phyloP scores from a whole-genome alignment of 768 basidiomycete species.

The Tricholoma matsutake region DNA sequence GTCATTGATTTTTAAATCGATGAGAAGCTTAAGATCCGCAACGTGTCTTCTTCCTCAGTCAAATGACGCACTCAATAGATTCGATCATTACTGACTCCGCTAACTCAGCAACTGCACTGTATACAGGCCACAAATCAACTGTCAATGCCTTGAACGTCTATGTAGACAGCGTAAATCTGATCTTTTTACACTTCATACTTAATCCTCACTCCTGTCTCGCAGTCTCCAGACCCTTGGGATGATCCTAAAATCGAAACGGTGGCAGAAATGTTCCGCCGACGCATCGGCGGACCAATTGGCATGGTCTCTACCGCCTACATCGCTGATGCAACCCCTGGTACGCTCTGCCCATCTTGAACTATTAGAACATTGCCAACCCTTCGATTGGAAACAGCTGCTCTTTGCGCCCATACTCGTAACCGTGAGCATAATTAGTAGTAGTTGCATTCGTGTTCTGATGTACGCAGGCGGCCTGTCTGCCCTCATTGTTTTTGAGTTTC shows the following conservation, averaged over 20 bases:
- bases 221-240: slow-evolving; percentile 40
- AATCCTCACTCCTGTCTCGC: neutral
- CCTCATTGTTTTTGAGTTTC: slow-evolving; percentile 35
- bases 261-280: slow-evolving; percentile 41
- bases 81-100: slow-evolving; percentile 48
- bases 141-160: slow-evolving; percentile 41
- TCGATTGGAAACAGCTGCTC: slow-evolving; percentile 25
- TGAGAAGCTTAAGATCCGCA: neutral
- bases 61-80: slow-evolving; percentile 48
- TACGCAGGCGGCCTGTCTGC: slow-evolving; percentile 27
- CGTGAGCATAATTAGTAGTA: slow-evolving; percentile 22
- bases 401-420: slow-evolving; percentile 41
- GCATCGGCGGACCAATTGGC: slow-evolving; percentile 38
- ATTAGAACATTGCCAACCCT: neutral
- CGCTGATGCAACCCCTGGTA: slow-evolving; percentile 43
- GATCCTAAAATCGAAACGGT: slow-evolving; percentile 45
- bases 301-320: slow-evolving; percentile 46
- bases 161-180: slow-evolving; percentile 36
- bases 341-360: slow-evolving; percentile 1
- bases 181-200: neutral
- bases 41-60: slow-evolving; percentile 27
- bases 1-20: neutral
- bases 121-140: slow-evolving; percentile 42
- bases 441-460: neutral
- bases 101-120: slow-evolving; percentile 44